Evolutionary conservation across 2,329 filamentous ascomycete species (phyloP), one percentile per base, ranked within the genome.

Genomic region (Coniochaeta hoffmannii): DNA sequence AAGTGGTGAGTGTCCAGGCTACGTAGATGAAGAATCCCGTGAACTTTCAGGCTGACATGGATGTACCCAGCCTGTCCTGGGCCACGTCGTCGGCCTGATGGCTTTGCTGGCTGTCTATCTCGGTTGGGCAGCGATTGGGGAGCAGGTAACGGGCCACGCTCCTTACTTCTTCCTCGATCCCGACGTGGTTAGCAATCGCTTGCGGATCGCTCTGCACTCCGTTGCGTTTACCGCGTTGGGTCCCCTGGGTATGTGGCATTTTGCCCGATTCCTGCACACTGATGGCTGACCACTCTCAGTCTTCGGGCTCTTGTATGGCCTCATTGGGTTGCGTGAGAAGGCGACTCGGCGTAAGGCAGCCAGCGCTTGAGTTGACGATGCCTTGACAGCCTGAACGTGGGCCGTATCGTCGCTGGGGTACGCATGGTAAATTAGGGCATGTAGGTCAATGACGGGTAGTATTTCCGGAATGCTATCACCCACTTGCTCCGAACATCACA

Each of bases 111-210:
- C 64, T 12, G 60, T 70, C n/a, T 81, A 81, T 59, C 69, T 82
- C 34, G 73, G 66, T 35, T 81, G 76, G 76, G 78, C 74, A 32
- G 69, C 68, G 10, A 64, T 80, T 50, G 79, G 79, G 24, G 73
- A 73, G 59, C 63, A 71, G 26, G 53, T 75, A 53, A 80, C 77
- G 1, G 73, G 73, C 32, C 71, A 71, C 53, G 71, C 67, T 55
- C 68, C 78, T 10, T 78, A 79, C 59, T 80, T 78, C 66, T 81
- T 78, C 73, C 68, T 81, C 53, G 75, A 81, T 59, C 69, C 72
- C 53, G 63, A 68, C 6, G 63, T 72, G 54, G 71, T 77, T 59
- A 73, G 73, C 49, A 71, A 28, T 28, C 66, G 71, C 36, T 72
- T 74, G 60, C 73, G 74, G 15, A 72, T 79, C 19, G 66, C 72